phyloP scores from a whole-genome alignment of 2,329 filamentous ascomycete genomes.

The Fusarium compactum region DNA sequence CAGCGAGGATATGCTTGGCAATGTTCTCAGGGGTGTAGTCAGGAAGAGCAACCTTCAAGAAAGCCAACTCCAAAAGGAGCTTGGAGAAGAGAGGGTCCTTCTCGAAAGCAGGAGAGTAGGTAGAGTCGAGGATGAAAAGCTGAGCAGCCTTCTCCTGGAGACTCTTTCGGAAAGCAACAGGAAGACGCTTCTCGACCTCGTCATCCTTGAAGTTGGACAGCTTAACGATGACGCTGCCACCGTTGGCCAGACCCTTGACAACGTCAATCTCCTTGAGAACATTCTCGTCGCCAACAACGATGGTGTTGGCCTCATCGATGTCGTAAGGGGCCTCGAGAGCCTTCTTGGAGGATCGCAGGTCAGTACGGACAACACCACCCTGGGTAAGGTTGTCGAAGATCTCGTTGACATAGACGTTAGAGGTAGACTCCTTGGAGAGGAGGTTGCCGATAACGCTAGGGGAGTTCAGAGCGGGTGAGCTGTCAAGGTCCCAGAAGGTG shows the following conservation, averaged over 20 bases:
- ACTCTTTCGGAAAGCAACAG: constrained; percentile 75
- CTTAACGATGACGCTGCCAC: constrained; percentile 80
- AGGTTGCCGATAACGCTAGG: constrained; percentile 70
- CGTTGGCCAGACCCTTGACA: constrained; percentile 74
- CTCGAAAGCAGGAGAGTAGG: constrained; percentile 74
- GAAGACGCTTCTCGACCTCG: constrained; percentile 88
- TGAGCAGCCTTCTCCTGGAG: constrained; percentile 77
- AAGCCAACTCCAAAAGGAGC: constrained; percentile 82
- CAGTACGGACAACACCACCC: constrained; percentile 85
- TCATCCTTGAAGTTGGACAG: constrained; percentile 86
- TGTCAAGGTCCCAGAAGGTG: constrained; percentile 92
- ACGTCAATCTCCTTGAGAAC: constrained; percentile 84
- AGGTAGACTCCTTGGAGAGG: constrained; percentile 78
- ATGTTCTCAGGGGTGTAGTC: constrained; percentile 71
- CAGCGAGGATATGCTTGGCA: constrained; percentile 72
- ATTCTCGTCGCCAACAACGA: constrained; percentile 82
- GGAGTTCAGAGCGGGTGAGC: constrained; percentile 74
- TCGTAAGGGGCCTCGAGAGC: constrained; percentile 87
- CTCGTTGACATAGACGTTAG: constrained; percentile 71
- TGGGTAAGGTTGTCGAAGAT: constrained; percentile 73
- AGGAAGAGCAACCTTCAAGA: constrained; percentile 81
- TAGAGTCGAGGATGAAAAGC: constrained; percentile 81
- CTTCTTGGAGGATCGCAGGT: constrained; percentile 86
- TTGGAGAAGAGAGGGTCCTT: constrained; percentile 73
- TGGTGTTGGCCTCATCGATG: constrained; percentile 81